Evolutionary conservation across 2,329 filamentous ascomycete genomes (phyloP), one percentile per base, ranked within the genome.

Genomic region (Verticillium klebahnii): DNA sequence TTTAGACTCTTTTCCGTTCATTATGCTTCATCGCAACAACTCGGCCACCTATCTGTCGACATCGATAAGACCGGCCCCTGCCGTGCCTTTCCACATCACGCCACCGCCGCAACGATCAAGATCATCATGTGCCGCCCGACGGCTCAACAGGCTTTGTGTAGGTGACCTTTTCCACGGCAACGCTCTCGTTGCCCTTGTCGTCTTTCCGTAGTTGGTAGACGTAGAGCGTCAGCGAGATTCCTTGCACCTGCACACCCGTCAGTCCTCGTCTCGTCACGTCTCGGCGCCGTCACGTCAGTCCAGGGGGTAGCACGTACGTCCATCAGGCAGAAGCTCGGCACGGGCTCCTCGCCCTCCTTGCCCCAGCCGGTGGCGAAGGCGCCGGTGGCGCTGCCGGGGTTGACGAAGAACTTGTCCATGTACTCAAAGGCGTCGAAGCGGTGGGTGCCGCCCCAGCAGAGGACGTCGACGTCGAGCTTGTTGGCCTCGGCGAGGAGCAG

Each of bases 291-390:
- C 29, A 29, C 5, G 29, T 29, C 31, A 61, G 19, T n/a, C 9
- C 2, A 17, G 15, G 14, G 11, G 15, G 23, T 7, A 58, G 60
- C 56, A 89, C 92, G 80, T 76, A 97, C 93, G 84, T 98, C 94
- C 94, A 98, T 97, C 75, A 98, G 78, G 72, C 95, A 97, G 77
- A 98, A 97, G 74, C 93, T 97, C 31, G 94, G 94, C 61, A 88
- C 89, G 29, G 90, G 90, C 61, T 94, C 90, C 71, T 91, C 86
- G n/a, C 78, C 80, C 50, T 83, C 84, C 59, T 78, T 77, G 23
- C 78, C 78, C 82, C 84, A 88, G 23, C 83, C 82, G 1, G 82
- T 83, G 25, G 83, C 78, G 65, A 85, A 86, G 2, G 86, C 86
- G 11, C 87, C 87, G 5, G 87, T 89, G 29, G 86, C 87, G 70